Evolutionary conservation across 257 asterid genomes (phyloP).

Genomic region (Anisodus tanguticus): DNA sequence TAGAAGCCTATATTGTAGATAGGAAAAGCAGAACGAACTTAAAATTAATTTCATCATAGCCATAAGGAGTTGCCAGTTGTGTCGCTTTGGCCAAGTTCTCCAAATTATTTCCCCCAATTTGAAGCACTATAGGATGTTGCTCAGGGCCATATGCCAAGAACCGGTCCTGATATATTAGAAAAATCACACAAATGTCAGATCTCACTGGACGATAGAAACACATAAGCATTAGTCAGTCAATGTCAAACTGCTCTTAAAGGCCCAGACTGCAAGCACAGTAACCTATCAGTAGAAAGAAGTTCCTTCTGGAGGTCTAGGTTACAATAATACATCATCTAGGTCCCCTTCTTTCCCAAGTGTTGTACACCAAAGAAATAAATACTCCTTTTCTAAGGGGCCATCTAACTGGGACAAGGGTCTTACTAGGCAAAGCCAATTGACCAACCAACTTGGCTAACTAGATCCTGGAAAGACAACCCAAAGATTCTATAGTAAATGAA

Average conservation of each 20-base stretch:
- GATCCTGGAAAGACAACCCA: not conserved
- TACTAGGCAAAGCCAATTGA: not conserved
- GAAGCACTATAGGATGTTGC: slow-evolving; percentile 97
- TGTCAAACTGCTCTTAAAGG: not conserved
- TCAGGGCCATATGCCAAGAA: slow-evolving; percentile 86
- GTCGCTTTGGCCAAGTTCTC: slow-evolving; percentile 85
- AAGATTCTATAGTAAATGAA: not conserved
- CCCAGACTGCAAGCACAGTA: not conserved
- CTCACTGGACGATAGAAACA: not conserved
- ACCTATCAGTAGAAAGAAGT: slow-evolving; percentile 1
- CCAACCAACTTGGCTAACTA: not conserved
- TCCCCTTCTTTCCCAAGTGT: not conserved
- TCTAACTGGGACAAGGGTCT: slow-evolving; percentile 20
- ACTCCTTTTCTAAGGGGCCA: not conserved
- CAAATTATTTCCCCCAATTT: slow-evolving; percentile 91
- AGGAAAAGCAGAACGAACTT: slow-evolving; percentile 57
- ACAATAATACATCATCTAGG: slow-evolving; percentile 10
- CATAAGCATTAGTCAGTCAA: slow-evolving; percentile 5
- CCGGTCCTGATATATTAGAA: slow-evolving; percentile 65
- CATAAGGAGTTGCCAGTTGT: slow-evolving; percentile 82
- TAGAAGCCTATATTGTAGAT: slow-evolving; percentile 12
- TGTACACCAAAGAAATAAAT: not conserved
- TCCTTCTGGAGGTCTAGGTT: not conserved
- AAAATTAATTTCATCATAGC: slow-evolving; percentile 93
- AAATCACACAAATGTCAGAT: slow-evolving; percentile 37